Evolutionary conservation across 2,329 filamentous ascomycete species (phyloP), one percentile per base, ranked within the genome.

Genomic region (Trichoderma gracile): DNA sequence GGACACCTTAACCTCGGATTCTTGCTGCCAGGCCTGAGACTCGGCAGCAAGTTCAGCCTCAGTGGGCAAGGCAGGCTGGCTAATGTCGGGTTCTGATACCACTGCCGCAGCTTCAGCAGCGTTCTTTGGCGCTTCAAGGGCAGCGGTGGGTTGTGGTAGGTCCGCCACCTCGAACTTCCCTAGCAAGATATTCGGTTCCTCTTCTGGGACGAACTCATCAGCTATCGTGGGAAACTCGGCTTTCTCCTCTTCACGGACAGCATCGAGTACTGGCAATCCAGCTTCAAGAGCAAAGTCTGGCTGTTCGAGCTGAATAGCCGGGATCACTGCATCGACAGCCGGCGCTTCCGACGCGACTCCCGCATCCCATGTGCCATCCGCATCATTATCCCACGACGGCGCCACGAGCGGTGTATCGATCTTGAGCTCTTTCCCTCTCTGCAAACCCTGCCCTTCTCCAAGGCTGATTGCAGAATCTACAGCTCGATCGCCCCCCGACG

Each of bases 141-240:
- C 38, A 15, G 21, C n/a, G 2, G 12, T 17, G 15, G 45, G 14
- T 15, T 49, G 46, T 19, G 47, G 45, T 25, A 47, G 49, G 12
- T 12, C 42, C 27, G 42, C 45, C 38, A 40, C 17, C 25, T 38
- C 57, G 4, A 52, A 1, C 15, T 17, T 21, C 9, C 47, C 69
- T n/a, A 68, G 64, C 59, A 68, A 76, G 0, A 73, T 68, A 14
- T 84, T 75, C 3, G 78, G 80, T 65, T 86, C 82, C 55, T 78
- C 84, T 74, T 81, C 78, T 23, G 78, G 78, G 38, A 84, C 82
- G 25, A 85, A 73, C 54, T 80, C 79, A 61, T 82, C 80, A 2
- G 85, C 81, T 66, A 81, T 84, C 8, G 79, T 81, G 0, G 70
- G 68, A 58, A 79, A 72, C 42, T 70, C 67, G 3, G 63, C n/a